These are phyloP conservation scores for Fraxinus anomala DNA, from an alignment of 257 asterid species.

Conservation along the genomic window DNA sequence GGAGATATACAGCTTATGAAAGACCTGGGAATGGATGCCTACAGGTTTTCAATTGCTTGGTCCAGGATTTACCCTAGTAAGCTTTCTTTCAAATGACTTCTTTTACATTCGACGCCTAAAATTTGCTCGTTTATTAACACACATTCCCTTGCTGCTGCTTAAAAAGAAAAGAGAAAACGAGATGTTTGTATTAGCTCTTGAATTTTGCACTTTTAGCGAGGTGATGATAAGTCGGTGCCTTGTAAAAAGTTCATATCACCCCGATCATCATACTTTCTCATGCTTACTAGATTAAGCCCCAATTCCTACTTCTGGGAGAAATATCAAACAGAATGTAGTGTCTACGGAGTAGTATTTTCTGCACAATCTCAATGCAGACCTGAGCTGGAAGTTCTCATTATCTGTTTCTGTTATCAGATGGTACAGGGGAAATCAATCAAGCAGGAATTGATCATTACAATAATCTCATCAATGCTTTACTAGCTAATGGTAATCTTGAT, in stretches of 20 bases:
- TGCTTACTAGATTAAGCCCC: too few species aligned
- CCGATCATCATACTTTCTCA: too few species aligned
- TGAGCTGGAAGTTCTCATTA: not conserved
- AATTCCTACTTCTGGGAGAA: too few species aligned
- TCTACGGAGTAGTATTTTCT: too few species aligned
- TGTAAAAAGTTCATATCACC: too few species aligned
- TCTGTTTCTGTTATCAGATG: slow-evolving; percentile 46
- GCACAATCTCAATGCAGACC: too few species aligned
- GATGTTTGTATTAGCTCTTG: too few species aligned
- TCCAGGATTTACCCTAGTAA: slow-evolving; percentile 84
- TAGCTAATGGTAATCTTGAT: slow-evolving; percentile 54
- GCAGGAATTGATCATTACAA: slow-evolving; percentile 90
- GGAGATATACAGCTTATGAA: slow-evolving; percentile 77
- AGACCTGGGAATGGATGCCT: slow-evolving; percentile 94
- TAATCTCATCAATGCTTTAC: slow-evolving; percentile 65
- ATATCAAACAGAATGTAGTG: too few species aligned
- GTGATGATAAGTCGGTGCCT: too few species aligned
- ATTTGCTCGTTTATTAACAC: too few species aligned
- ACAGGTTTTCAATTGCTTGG: slow-evolving; percentile 91
- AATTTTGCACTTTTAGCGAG: too few species aligned
- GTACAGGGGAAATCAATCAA: slow-evolving; percentile 72
- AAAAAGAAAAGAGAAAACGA: too few species aligned
- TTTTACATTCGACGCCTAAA: not conserved
- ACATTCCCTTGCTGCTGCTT: not conserved
- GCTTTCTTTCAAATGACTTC: not conserved